Conservation (phyloP, 2,329 filamentous ascomycete genomes). For the Penicillium sp. region DNA sequence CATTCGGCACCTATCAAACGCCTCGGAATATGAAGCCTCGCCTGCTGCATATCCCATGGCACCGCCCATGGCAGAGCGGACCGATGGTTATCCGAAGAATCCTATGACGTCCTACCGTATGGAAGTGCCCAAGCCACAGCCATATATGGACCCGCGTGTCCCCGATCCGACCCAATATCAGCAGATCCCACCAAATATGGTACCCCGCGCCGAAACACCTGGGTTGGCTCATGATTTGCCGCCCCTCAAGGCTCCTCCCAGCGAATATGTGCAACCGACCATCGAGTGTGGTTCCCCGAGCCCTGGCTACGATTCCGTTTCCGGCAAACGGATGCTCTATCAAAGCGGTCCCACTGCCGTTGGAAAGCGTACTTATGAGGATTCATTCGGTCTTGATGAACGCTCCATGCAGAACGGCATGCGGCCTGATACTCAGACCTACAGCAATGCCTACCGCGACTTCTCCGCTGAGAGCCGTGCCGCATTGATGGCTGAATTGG, state of each 20-base stretch:
- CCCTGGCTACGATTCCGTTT: slow-evolving; percentile 21
- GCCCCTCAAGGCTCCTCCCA: slow-evolving; percentile 33
- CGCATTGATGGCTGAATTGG: slow-evolving; percentile 23
- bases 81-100: slow-evolving; percentile 24
- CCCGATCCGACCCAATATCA: slow-evolving; percentile 38
- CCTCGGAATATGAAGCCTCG: slow-evolving; percentile 31
- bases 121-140: slow-evolving; percentile 24
- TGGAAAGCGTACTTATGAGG: slow-evolving; percentile 36
- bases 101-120: slow-evolving; percentile 28
- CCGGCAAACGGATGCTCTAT: slow-evolving; percentile 29
- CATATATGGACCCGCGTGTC: slow-evolving; percentile 28
- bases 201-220: slow-evolving; percentile 25
- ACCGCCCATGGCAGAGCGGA: slow-evolving; percentile 21
- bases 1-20: slow-evolving; percentile 29
- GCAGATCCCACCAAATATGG: slow-evolving; percentile 30
- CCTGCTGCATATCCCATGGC: slow-evolving; percentile 20
- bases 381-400: slow-evolving; percentile 38
- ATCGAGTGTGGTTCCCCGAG: slow-evolving; percentile 23
- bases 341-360: slow-evolving; percentile 25
- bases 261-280: slow-evolving; percentile 28
- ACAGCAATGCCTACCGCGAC: slow-evolving; percentile 23
- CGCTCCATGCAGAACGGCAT: slow-evolving; percentile 42
- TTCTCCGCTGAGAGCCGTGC: slow-evolving; percentile 24
- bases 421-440: slow-evolving; percentile 36
- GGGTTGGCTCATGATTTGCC: slow-evolving; percentile 28